Evolutionary conservation across 1,284 basidiomycete genomes (phyloP).

Genomic region (Ceratobasidium sp.): DNA sequence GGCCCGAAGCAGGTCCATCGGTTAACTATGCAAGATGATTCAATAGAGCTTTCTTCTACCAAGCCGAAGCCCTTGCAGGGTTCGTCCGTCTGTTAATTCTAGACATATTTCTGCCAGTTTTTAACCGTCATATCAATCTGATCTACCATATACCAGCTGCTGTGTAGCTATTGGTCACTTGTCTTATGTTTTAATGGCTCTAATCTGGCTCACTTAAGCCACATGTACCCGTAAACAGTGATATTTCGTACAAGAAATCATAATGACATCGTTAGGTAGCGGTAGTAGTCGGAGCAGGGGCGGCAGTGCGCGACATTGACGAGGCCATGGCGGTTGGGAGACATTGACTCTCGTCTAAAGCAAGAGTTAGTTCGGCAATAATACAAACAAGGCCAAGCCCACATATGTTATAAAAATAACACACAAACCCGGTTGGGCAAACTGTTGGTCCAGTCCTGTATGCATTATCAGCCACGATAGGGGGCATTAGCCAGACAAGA

Average conservation of each 20-base stretch:
- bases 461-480: no score
- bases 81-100: neutral
- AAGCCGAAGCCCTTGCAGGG: neutral
- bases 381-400: neutral
- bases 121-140: neutral
- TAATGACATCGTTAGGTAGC: neutral
- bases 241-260: neutral
- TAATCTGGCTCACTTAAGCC: no score
- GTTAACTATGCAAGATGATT: slow-evolving; percentile 2
- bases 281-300: neutral
- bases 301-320: neutral
- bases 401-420: neutral
- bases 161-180: no score
- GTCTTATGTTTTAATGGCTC: no score
- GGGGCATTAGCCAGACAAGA: neutral
- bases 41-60: neutral
- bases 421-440: neutral
- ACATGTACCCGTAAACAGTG: neutral
- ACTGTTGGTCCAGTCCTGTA: neutral
- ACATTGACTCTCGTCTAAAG: neutral
- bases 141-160: no score
- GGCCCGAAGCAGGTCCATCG: neutral
- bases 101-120: neutral
- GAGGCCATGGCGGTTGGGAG: neutral
- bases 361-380: neutral